Evolutionary conservation across 192 early-diverging fungal species (phyloP).

Genomic region (Allomyces arbusculus): DNA sequence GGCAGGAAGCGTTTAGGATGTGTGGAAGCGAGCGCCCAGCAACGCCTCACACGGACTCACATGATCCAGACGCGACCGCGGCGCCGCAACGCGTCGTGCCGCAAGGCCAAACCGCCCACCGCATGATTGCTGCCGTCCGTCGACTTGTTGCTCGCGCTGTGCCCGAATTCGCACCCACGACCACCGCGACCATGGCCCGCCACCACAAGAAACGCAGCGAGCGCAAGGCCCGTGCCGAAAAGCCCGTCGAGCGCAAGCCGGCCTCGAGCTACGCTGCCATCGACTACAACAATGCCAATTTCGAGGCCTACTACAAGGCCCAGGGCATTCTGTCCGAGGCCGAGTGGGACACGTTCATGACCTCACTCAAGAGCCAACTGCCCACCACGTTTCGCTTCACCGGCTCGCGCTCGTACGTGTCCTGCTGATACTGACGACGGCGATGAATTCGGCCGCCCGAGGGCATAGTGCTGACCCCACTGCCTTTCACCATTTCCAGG

Average conservation of each 20-base stretch:
- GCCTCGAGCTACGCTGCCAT: conserved; percentile 14
- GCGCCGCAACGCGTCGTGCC: no score
- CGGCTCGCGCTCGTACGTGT: conserved; percentile 48
- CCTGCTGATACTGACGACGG: neutral
- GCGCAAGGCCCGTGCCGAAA: neutral
- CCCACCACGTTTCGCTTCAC: conserved; percentile 90
- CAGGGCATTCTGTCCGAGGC: conserved; percentile 58
- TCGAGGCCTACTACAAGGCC: conserved; percentile 53
- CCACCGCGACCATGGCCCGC: neutral
- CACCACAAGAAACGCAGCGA: conserved; percentile 1
- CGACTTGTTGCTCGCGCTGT: no score
- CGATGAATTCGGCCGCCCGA: neutral
- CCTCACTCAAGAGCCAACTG: conserved; percentile 43
- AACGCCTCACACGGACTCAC: no score
- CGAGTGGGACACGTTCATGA: conserved; percentile 62
- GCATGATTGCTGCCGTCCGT: no score
- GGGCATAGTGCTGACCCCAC: no score
- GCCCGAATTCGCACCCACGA: neutral
- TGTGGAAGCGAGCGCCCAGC: no score
- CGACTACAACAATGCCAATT: conserved; percentile 33
- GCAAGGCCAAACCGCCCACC: no score
- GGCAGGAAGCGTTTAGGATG: no score
- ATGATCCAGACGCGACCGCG: no score
- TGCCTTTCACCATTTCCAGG: conserved; percentile 17
- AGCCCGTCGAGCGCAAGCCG: conserved; percentile 3